A percentile compares a stretch with the other conserved stretches of the same genome.
Conservation (phyloP, 2,329 filamentous ascomycete genomes). For the Penicillium sp. region DNA sequence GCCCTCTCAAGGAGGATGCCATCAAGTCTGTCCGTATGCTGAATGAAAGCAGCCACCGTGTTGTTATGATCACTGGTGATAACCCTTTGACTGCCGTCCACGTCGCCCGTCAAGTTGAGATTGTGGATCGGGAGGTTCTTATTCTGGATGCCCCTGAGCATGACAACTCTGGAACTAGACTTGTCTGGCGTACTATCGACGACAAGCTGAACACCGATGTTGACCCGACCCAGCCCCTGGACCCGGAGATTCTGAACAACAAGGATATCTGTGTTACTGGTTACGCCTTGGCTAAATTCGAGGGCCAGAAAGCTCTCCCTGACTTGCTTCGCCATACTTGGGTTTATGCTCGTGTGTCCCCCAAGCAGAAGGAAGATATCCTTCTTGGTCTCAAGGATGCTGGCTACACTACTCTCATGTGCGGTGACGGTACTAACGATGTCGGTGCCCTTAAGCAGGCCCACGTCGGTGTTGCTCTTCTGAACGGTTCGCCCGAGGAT, state of each 20-base stretch:
- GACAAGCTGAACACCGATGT: conserved; percentile 86
- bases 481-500: conserved; percentile 93
- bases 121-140: conserved; percentile 92
- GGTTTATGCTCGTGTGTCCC: conserved; percentile 98
- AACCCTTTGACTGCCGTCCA: conserved; percentile 96
- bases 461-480: conserved; percentile 91
- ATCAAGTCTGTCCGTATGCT: conserved; percentile 94
- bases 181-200: conserved; percentile 95
- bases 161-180: conserved; percentile 76
- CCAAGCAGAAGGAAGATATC: conserved; percentile 98
- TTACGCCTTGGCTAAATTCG: conserved; percentile 89
- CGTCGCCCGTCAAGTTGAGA: conserved; percentile 93
- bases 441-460: conserved; percentile 98
- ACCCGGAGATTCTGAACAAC: conserved; percentile 76
- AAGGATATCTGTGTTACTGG: conserved; percentile 97
- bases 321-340: conserved; percentile 86
- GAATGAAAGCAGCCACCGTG: conserved; percentile 97
- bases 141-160: conserved; percentile 96
- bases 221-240: conserved; percentile 79
- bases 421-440: conserved; percentile 97
- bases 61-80: conserved; percentile 99
- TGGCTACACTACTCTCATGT: conserved; percentile 98
- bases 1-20: conserved; percentile 94
- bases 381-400: conserved; percentile 94
- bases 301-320: conserved; percentile 75